phyloP scores from a whole-genome alignment of 495 filamentous ascomycete genomes.

The Lasiosphaeriaceae sp. region DNA sequence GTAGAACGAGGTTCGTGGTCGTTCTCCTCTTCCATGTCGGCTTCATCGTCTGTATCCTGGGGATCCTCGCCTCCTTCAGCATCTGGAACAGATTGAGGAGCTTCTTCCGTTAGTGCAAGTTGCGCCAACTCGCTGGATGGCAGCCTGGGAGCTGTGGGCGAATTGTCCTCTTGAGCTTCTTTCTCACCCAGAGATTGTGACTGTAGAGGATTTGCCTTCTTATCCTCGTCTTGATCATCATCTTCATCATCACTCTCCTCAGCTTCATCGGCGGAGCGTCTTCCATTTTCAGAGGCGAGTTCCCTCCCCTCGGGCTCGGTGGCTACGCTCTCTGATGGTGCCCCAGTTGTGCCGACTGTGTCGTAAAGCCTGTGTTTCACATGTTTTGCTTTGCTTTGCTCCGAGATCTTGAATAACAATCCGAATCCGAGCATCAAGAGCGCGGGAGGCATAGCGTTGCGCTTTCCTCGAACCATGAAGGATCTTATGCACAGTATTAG shows the following conservation, averaged over 20 bases:
- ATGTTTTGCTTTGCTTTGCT: conserved; percentile 79
- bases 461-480: conserved; percentile 78
- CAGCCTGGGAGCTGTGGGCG: conserved; percentile 1
- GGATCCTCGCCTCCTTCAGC: conserved; percentile 15
- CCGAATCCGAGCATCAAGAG: conserved; percentile 84
- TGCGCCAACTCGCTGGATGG: conserved; percentile 27
- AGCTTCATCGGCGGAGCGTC: conserved; percentile 13
- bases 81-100: background rate
- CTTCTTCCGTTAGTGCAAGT: conserved; percentile 28
- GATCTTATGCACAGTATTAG: conserved; percentile 22
- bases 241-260: conserved; percentile 31
- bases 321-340: background rate
- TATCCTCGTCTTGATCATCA: conserved; percentile 30
- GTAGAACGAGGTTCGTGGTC: conserved; percentile 8
- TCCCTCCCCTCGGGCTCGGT: conserved; percentile 6
- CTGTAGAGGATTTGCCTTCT: conserved; percentile 44
- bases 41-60: conserved; percentile 17
- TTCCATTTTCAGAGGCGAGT: conserved; percentile 30
- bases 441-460: conserved; percentile 86
- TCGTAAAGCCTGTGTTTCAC: conserved; percentile 66
- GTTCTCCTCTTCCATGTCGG: conserved; percentile 15
- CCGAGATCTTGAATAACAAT: conserved; percentile 82
- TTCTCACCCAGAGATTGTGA: conserved; percentile 27
- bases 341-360: conserved; percentile 11
- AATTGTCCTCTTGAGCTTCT: conserved; percentile 17